Evolutionary conservation across 23 red algal species (phyloP).

Genomic region (Chondrus crispus): DNA sequence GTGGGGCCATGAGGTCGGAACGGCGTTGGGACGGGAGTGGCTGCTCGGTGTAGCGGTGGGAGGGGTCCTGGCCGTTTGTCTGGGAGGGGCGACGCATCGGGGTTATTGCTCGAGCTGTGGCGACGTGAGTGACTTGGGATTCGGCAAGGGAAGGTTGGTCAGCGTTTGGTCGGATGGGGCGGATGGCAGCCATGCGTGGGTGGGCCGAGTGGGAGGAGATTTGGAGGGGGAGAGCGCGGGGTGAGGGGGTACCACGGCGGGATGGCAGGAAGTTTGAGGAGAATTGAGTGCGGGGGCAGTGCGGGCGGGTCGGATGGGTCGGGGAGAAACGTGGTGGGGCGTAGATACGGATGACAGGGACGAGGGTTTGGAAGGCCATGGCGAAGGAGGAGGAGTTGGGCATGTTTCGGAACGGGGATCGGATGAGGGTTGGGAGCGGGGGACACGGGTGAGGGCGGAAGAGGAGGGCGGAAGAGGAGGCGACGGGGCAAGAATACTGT

Average conservation of each 20-base stretch:
- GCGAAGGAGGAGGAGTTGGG: neutral
- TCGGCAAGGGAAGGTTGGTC: neutral
- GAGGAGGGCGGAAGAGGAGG: neutral
- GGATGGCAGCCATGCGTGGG: neutral
- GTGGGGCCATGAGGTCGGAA: conserved; percentile 70
- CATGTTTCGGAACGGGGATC: neutral
- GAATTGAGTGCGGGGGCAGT: neutral
- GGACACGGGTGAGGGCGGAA: neutral
- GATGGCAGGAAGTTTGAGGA: neutral
- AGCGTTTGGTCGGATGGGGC: neutral
- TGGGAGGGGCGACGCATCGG: conserved; percentile 37
- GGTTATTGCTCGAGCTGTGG: conserved; percentile 61
- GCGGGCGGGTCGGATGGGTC: too few relatives aligned
- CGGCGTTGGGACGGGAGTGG: conserved; percentile 41
- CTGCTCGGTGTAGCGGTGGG: conserved; percentile 42
- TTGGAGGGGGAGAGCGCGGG: neutral
- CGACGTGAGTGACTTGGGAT: conserved; percentile 20
- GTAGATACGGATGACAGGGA: too few relatives aligned
- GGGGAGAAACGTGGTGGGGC: too few relatives aligned
- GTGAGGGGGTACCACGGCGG: neutral
- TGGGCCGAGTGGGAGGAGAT: neutral
- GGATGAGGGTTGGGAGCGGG: neutral
- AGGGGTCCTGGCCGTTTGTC: neutral
- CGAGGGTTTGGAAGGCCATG: neutral
- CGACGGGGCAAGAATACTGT: neutral